phyloP scores from a whole-genome alignment of 1,139 yeast genomes.

The Scheffersomyces lignicola region DNA sequence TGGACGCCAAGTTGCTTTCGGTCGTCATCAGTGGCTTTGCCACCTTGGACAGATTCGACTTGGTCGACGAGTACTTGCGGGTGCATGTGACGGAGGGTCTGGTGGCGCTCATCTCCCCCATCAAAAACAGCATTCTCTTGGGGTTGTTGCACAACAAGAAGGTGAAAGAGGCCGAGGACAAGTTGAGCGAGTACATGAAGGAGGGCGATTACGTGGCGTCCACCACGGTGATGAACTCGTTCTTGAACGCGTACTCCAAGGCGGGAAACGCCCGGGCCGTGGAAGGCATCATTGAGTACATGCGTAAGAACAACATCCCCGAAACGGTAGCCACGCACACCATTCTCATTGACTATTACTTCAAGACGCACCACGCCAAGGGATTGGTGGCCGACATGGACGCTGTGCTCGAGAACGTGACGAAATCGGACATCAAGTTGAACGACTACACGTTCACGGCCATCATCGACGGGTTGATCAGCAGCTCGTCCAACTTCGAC shows the following conservation, averaged over 20 bases:
- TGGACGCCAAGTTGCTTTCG: slow-evolving; percentile 32
- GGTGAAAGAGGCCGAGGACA: slow-evolving; percentile 35
- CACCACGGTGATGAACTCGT: slow-evolving; percentile 36
- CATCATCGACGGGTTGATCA: slow-evolving; percentile 57
- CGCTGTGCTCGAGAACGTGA: slow-evolving; percentile 45
- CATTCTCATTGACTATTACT: slow-evolving; percentile 56
- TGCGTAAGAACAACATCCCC: slow-evolving; percentile 39
- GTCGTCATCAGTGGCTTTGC: slow-evolving; percentile 37
- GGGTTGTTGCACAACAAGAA: slow-evolving; percentile 34
- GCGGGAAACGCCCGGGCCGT: slow-evolving; percentile 36
- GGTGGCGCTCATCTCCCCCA: slow-evolving; percentile 22
- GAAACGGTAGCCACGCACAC: slow-evolving; percentile 71
- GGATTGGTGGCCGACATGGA: slow-evolving; percentile 47
- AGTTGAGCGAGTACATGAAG: slow-evolving; percentile 27
- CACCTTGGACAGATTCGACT: slow-evolving; percentile 33
- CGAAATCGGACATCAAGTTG: slow-evolving; percentile 33
- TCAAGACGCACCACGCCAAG: slow-evolving; percentile 46
- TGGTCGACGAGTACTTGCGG: slow-evolving; percentile 29
- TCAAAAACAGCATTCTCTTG: slow-evolving; percentile 37
- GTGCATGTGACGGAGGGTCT: slow-evolving; percentile 19
- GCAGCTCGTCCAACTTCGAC: slow-evolving; percentile 44
- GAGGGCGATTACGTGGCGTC: slow-evolving; percentile 33
- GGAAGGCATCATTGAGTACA: slow-evolving; percentile 38
- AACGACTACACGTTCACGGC: slow-evolving; percentile 55
- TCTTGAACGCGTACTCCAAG: slow-evolving; percentile 33